phyloP scores from a whole-genome alignment of 2,329 filamentous ascomycete genomes.

The Colletotrichum caudatum region DNA sequence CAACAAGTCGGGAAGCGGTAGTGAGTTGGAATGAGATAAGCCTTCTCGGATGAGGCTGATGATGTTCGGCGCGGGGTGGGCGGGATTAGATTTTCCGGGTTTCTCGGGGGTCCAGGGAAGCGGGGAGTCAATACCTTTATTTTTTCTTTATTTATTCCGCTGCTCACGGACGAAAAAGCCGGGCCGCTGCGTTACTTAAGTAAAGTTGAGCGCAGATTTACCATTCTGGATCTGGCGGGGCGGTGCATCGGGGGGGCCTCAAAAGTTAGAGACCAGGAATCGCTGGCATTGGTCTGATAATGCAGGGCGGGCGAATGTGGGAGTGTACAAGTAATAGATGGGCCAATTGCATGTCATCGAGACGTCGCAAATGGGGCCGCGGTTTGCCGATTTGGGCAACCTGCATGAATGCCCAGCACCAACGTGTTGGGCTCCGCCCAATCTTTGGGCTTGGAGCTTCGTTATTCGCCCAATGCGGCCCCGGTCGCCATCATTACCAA shows the following conservation, averaged over 20 bases:
- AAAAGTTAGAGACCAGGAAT: constrained; percentile 29
- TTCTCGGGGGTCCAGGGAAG: constrained; percentile 17
- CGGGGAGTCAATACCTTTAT: constrained; percentile 22
- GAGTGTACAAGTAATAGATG: neutral
- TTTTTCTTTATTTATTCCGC: neutral
- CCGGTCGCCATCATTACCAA: constrained; percentile 21
- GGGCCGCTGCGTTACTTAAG: constrained; percentile 38
- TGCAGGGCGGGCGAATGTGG: constrained; percentile 17
- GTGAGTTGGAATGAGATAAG: constrained; percentile 11
- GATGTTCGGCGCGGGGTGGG: constrained; percentile 20
- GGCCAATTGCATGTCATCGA: constrained; percentile 24
- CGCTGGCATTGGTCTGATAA: constrained; percentile 26
- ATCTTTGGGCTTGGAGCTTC: constrained; percentile 1
- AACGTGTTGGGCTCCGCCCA: constrained; percentile 36
- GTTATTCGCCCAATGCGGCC: constrained; percentile 28
- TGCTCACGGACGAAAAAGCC: constrained; percentile 32
- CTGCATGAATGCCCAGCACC: constrained; percentile 43
- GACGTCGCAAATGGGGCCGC: constrained; percentile 18
- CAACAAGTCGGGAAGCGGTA: neutral
- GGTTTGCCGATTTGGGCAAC: constrained; percentile 21
- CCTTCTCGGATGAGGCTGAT: constrained; percentile 30
- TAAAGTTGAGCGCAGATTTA: constrained; percentile 24
- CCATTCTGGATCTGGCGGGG: constrained; percentile 30
- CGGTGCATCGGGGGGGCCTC: constrained; percentile 40
- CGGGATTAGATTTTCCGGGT: constrained; percentile 13